Base-by-base conservation (phyloP, 805 yeast species). In the Myxozyma mucilagina region DNA sequence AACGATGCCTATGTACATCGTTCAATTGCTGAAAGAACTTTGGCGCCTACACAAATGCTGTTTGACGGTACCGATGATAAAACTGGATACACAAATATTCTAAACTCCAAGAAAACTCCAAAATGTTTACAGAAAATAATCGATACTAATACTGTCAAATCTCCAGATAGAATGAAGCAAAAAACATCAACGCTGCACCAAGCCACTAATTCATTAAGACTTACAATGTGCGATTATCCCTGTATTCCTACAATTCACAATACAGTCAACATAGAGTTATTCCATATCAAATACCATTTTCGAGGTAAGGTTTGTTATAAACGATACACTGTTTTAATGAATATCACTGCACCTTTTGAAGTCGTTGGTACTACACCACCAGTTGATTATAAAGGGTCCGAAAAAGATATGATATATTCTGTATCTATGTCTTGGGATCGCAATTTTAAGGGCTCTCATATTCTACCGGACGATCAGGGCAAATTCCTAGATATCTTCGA, bases 181-280 rank as follows among this genome's bases (percentile, higher is more conserved):
- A 24, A 11, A 14, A 13, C 56, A 3, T 58, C 53, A 38, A 59
- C 52, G 24, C 16, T 60, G 4, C 64, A 60, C 39, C 64, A 60
- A 32, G 61, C 61, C 1, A 31, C 64, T 1, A 60, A 56, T 38
- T 43, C 64, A 35, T 51, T 60, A 9, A 57, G 61, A 2, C 63
- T 60, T 42, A 60, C 64, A 7, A 32, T 60, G 29, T 59, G 64
- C 41, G 64, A 60, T 39, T 60, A 58, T 41, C 64, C 64, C 9
- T 59, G 64, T 36, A 60, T 60, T 29, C 64, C 64, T n/a, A 60
- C 64, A 11, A 56, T 60, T 20, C 64, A 60, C 35, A 60, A 60
- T 49, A 60, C 64, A 1, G 64, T 60, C 24, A 18, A 51, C 20
- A 31, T 60, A 24, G 64, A 60, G 47, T 24, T 60, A 13, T 18